Base-by-base conservation (phyloP, 495 filamentous ascomycete genomes). In the Hypoxylon rickii region DNA sequence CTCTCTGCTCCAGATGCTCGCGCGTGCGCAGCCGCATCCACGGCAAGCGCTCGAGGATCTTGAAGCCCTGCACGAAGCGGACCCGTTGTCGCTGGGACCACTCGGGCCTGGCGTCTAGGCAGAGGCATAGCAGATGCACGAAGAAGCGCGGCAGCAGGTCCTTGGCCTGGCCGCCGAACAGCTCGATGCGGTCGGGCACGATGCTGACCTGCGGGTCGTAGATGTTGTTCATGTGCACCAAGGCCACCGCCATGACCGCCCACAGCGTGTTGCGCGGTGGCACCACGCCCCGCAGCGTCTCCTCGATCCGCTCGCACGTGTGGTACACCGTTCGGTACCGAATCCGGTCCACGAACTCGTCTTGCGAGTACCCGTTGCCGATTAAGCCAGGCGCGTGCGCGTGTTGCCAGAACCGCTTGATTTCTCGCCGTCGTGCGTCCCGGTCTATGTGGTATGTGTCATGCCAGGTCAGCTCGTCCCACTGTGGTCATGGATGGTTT, bases 401-500 rank as follows among this genome's bases (percentile, higher is more conserved):
- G 12, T 12, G 3, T 19, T 18, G 0, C 61, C 61, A 64, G 42
- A 64, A 64, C n/a, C 22, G 32, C 24, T 40, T 3, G 36, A 64
- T 64, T n/a, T 54, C 55, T 2, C 24, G 38, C 2, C 44, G 44
- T 7, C 61, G 61, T 13, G 13, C 7, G 1, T 21, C 16, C 12
- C 61, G 55, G 8, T 24, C 5, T 2, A 45, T 21, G 26, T 53
- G 49, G 42, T 55, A 64, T 1, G 61, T 46, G 26, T 64, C 61
- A 18, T 64, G 61, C 49, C 50, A 64, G 10, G 55, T 64, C 1
- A 64, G 54, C 37, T 59, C 50, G 26, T 64, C 50, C 55, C 50
- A 61, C 58, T 59, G 15, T 3, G 13, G 15, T 34, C n/a, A n/a
- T 34, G 34, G 34, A 5, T 38, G 18, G n/a, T 3, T 38, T n/a